Conservation (phyloP, 805 yeast genomes). For the Cyberlindnera euphorbiae region DNA sequence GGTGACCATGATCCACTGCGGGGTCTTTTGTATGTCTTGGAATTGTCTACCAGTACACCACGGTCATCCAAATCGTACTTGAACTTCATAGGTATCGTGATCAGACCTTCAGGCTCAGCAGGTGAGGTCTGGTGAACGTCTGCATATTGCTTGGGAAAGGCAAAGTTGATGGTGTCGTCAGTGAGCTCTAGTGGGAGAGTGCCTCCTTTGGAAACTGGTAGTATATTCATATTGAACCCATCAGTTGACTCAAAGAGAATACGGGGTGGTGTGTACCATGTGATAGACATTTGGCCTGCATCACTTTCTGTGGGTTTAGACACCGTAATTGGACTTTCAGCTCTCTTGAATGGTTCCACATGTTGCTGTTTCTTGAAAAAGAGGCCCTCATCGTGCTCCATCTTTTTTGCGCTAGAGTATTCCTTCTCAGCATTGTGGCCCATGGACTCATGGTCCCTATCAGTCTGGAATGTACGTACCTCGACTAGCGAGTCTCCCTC, state of each 20-base stretch:
- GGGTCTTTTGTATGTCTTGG: background rate
- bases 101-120: constrained; percentile 10
- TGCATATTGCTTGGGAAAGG: background rate
- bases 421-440: constrained; percentile 2
- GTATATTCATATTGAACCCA: background rate
- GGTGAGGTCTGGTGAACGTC: constrained; percentile 2
- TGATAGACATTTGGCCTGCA: background rate
- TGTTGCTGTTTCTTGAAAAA: too few species aligned
- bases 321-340: background rate
- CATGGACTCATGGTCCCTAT: background rate
- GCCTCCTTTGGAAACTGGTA: constrained; percentile 5
- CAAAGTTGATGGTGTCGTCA: constrained; percentile 4
- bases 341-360: too few species aligned
- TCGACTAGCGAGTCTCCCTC: background rate
- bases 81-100: constrained; percentile 1
- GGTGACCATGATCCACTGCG: too few species aligned
- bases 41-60: background rate
- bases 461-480: constrained; percentile 1
- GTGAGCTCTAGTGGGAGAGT: background rate
- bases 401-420: background rate
- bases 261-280: constrained; percentile 3
- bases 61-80: background rate
- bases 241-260: constrained; percentile 1
- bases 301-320: background rate
- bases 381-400: constrained; percentile 4